Base-by-base conservation (phyloP, 2,329 filamentous ascomycete species). In the Botrytis squamosa region DNA sequence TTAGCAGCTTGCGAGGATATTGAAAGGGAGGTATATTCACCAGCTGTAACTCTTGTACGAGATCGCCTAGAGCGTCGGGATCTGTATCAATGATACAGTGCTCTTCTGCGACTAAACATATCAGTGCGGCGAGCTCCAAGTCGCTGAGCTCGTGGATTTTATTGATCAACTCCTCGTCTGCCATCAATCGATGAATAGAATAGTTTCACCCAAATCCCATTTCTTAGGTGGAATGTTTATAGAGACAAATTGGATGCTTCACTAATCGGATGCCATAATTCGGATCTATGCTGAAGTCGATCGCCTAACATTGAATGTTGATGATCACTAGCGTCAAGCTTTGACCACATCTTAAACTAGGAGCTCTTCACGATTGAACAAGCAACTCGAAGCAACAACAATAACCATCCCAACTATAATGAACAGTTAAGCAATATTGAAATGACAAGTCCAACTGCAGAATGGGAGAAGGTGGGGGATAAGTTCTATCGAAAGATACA, bases 401-500 rank as follows among this genome's bases (percentile, higher is more conserved):
- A 70, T 36, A 38, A 55, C 33, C 36, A 57, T 42, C 29, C 18
- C 36, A 46, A 64, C 62, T 44, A 73, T 64, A 62, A 73, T 71
- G 71, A 59, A 42, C 36, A 73, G 25, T 73, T 20, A 57, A 55
- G 16, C 22, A 18, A 65, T 42, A 44, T 46, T 38, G 77, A 44
- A 36, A 81, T 81, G 80, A 77, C 79, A 65, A 81, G 80, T 77
- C 80, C 80, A 25, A 82, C 80, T 69, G 92, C 93, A 80, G 93
- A 95, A 83, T 99, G 96, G 96, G 94, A 97, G 86, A 92, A 90
- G 83, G 90, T 98, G 77, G 96, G 94, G 81, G 93, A 97, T 83
- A 92, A 90, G 80, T 98, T 97, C 87, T 99, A 98, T 85, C 93
- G 95, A 82, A 98, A 97, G 85, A 91, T 93, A 73, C 93, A 95